Conservation (phyloP, 2,329 filamentous ascomycete genomes). For the Cladosporium colombiae region DNA sequence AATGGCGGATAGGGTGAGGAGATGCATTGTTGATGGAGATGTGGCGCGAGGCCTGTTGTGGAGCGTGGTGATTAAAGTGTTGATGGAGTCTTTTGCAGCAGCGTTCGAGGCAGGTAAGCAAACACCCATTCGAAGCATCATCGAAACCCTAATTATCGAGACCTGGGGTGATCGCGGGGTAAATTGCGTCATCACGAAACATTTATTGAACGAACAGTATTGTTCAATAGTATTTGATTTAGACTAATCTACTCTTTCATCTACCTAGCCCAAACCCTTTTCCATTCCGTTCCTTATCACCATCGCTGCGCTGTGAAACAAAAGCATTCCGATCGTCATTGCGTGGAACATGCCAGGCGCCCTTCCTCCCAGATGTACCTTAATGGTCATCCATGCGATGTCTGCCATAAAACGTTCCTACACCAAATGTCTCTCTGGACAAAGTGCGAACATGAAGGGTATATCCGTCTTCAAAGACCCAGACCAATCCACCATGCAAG, state of each 20-base stretch:
- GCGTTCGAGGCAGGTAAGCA: neutral
- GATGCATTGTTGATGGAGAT: conserved; percentile 6
- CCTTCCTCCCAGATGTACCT: conserved; percentile 4
- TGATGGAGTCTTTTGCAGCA: neutral
- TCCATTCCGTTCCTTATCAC: neutral
- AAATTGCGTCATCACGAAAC: neutral
- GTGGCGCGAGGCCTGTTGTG: neutral
- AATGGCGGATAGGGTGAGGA: conserved; percentile 19
- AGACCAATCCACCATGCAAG: conserved; percentile 19
- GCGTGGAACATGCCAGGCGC: neutral
- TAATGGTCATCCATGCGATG: conserved; percentile 15
- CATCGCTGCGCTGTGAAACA: neutral
- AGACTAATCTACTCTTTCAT: neutral
- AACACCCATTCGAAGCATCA: conserved; percentile 5
- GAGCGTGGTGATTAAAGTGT: neutral
- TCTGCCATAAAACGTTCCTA: conserved; percentile 4
- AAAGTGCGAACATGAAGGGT: conserved; percentile 14
- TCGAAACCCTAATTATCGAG: neutral
- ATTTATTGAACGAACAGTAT: neutral
- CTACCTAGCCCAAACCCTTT: neutral
- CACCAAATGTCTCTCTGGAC: neutral
- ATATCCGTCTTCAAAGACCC: conserved; percentile 12
- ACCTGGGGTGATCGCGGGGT: conserved; percentile 8
- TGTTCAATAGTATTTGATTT: neutral
- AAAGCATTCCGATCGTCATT: neutral